These are phyloP conservation scores for Sporothrix pallida DNA, from an alignment of 2,329 filamentous ascomycete genomes.

Conservation along the genomic window DNA sequence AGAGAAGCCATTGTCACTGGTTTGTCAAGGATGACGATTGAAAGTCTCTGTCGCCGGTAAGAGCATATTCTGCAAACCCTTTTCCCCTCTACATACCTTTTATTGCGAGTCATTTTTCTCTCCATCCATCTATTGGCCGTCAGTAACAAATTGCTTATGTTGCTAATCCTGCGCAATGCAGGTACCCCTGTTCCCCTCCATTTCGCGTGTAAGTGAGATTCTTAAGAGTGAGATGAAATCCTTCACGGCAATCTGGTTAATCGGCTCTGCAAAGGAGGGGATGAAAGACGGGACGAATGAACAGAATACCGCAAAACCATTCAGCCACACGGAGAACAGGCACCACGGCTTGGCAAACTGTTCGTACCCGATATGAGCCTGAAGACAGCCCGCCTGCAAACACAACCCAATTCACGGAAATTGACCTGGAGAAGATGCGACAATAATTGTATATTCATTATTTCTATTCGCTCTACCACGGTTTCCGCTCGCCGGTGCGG, in stretches of 20 bases:
- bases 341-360: background rate
- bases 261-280: background rate
- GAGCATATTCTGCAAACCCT: background rate
- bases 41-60: background rate
- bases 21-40: background rate
- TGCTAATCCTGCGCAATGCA: background rate
- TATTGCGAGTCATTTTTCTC: background rate
- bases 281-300: background rate
- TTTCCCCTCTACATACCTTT: background rate
- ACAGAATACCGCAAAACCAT: background rate
- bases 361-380: background rate
- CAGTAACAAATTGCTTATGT: background rate
- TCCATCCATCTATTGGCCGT: background rate
- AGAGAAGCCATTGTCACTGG: background rate
- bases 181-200: background rate
- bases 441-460: background rate
- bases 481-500: slow-evolving; percentile 38
- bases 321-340: background rate
- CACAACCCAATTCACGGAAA: no score
- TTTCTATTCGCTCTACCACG: slow-evolving; percentile 38
- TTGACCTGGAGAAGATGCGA: no score
- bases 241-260: slow-evolving; percentile 1
- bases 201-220: slow-evolving; percentile 10
- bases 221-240: background rate
- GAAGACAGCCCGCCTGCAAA: background rate